Conservation (phyloP, 257 asterid genomes). For the Galeopsis tetrahit region DNA sequence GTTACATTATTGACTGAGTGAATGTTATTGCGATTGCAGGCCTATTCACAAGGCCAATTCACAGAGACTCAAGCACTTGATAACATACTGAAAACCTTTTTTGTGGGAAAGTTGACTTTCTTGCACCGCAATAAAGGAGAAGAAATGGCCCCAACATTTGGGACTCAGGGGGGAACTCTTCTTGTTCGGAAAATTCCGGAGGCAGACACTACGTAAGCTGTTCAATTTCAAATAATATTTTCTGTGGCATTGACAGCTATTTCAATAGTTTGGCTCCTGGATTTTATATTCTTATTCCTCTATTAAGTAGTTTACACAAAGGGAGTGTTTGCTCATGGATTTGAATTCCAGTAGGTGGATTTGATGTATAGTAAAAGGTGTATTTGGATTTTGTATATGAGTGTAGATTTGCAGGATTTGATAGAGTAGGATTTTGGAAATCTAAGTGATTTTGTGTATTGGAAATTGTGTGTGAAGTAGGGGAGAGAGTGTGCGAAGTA, state of each 20-base stretch:
- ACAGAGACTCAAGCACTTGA: conserved; percentile 46
- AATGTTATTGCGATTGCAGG: conserved; percentile 47
- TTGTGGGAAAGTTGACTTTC: conserved; percentile 73
- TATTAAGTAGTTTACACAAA: neutral
- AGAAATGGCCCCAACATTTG: conserved; percentile 76
- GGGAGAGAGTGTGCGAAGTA: no score
- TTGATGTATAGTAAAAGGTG: no score
- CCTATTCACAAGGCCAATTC: conserved; percentile 46
- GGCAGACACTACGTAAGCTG: conserved; percentile 67
- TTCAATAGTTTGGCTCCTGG: conserved; percentile 19
- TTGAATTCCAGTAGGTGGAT: no score
- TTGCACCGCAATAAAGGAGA: conserved; percentile 71
- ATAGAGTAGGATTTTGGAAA: no score
- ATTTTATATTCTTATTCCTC: neutral
- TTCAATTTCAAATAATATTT: conserved; percentile 21
- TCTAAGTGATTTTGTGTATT: no score
- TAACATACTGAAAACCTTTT: conserved; percentile 50
- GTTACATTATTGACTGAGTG: conserved; percentile 12
- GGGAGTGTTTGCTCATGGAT: no score
- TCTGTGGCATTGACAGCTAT: conserved; percentile 16
- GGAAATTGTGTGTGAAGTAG: no score
- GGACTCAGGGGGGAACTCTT: conserved; percentile 72
- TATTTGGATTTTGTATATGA: no score
- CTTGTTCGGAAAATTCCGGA: conserved; percentile 79
- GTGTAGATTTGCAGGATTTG: no score